Conservation (phyloP, 331 rosid genomes). For the Acacia pycnantha region DNA sequence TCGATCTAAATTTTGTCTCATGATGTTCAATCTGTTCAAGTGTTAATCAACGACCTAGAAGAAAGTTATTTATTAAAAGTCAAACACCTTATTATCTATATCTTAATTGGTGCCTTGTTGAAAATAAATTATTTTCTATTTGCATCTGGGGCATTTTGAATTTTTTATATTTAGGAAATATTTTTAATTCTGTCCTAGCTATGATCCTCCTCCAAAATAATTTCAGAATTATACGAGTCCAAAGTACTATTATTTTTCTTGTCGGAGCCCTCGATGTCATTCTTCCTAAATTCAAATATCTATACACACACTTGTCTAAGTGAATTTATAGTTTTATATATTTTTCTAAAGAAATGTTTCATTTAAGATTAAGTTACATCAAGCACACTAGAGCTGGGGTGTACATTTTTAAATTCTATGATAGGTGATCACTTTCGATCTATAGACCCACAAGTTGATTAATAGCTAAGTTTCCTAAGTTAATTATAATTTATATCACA, state of each 20-base stretch:
- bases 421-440: constrained; percentile 29
- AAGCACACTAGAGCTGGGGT: not conserved
- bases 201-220: no score
- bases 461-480: not conserved
- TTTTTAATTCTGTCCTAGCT: no score
- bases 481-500: constrained; percentile 10
- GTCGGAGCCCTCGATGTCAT: not conserved
- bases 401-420: not conserved
- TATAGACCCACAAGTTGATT: not conserved
- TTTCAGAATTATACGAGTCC: no score
- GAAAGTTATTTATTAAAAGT: no score
- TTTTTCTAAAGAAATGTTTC: not conserved
- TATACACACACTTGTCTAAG: not conserved
- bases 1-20: not conserved
- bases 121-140: no score
- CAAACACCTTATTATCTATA: no score
- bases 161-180: no score
- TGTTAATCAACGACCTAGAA: no score
- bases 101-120: no score
- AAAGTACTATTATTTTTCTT: not conserved
- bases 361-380: not conserved
- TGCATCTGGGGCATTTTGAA: no score
- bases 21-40: not conserved
- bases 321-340: not conserved
- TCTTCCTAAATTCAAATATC: no score